phyloP scores from a whole-genome alignment of 2,329 filamentous ascomycete genomes.

The Purpureocillium takamizusanense region DNA sequence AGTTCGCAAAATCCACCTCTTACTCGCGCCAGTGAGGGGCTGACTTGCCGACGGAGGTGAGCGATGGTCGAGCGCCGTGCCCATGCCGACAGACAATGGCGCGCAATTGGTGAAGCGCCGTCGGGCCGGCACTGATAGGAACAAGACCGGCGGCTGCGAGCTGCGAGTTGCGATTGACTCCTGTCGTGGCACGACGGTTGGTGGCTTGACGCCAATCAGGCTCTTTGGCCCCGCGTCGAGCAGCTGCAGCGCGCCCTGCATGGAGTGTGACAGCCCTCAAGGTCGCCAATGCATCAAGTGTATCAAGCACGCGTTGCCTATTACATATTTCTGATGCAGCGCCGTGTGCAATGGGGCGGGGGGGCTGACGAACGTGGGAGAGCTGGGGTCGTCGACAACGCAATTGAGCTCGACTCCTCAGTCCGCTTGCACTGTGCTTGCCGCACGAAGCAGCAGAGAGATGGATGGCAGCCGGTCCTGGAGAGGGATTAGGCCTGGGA shows the following conservation, averaged over 20 bases:
- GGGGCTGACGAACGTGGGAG: background rate
- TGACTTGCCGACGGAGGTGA: no score
- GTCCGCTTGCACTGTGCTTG: no score
- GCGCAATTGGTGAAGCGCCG: background rate
- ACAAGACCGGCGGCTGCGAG: background rate
- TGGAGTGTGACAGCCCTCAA: conserved; percentile 1
- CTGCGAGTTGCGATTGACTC: background rate
- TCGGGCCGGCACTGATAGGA: conserved; percentile 1
- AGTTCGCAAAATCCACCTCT: no score
- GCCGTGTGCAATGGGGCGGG: background rate
- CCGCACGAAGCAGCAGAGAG: no score
- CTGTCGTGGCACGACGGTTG: background rate
- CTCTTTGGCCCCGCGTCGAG: background rate
- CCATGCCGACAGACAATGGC: background rate
- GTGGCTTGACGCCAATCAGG: conserved; percentile 1
- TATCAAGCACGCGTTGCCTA: no score
- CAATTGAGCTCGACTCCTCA: no score
- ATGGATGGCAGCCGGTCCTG: no score
- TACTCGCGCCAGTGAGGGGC: no score
- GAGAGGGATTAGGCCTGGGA: no score
- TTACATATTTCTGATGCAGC: background rate
- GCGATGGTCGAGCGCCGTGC: background rate
- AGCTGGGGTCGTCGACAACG: background rate
- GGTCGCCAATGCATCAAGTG: background rate
- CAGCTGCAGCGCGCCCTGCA: background rate